A percentile compares a stretch with the other conserved stretches of the same genome.
Evolutionary conservation across 1,284 basidiomycete genomes (phyloP).

Genomic region (Caloboletus firmus): DNA sequence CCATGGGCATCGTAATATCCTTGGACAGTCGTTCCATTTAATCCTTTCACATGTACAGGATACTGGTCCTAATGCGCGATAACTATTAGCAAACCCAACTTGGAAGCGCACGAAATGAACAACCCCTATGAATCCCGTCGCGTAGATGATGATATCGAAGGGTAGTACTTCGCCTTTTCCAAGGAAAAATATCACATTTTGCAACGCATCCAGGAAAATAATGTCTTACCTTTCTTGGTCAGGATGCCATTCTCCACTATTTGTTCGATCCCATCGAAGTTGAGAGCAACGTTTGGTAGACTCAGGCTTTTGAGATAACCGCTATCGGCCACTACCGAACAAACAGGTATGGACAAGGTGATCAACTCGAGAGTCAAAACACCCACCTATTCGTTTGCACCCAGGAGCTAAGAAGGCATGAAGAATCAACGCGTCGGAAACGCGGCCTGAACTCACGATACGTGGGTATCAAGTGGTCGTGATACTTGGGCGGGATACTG

Average conservation of each 20-base stretch:
- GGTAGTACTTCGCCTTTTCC: slow-evolving; percentile 27
- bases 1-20: slow-evolving; percentile 38
- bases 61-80: slow-evolving; percentile 26
- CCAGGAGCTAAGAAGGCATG: slow-evolving; percentile 30
- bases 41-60: slow-evolving; percentile 31
- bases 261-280: slow-evolving; percentile 39
- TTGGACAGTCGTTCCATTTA: slow-evolving; percentile 27
- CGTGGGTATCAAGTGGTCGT: slow-evolving; percentile 37
- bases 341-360: slow-evolving; percentile 7
- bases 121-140: slow-evolving; percentile 37
- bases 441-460: slow-evolving; percentile 31
- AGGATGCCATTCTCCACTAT: slow-evolving; percentile 40
- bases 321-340: slow-evolving; percentile 35
- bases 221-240: slow-evolving; percentile 36
- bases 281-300: slow-evolving; percentile 44
- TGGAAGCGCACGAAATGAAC: background rate
- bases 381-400: slow-evolving; percentile 39
- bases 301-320: slow-evolving; percentile 43
- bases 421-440: background rate
- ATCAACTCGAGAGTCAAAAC: background rate
- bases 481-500: slow-evolving; percentile 38
- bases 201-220: background rate
- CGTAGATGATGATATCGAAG: slow-evolving; percentile 36
- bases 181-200: background rate
- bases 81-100: background rate